Evolutionary conservation across 2,329 filamentous ascomycete species (phyloP).

Genomic region (Fusarium nodosum): DNA sequence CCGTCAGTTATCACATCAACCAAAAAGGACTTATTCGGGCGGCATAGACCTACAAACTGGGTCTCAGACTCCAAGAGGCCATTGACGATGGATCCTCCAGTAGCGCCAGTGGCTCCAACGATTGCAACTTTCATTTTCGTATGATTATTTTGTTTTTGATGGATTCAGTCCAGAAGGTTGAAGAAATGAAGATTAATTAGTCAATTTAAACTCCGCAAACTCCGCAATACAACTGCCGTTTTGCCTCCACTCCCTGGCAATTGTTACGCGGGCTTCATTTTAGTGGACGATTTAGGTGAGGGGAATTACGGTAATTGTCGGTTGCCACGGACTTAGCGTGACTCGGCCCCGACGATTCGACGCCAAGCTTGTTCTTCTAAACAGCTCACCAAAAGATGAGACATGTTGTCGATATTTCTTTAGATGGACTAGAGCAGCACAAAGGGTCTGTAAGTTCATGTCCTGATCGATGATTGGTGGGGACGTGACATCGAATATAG

Average conservation of each 20-base stretch:
- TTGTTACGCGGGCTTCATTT: background rate
- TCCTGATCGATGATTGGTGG: background rate
- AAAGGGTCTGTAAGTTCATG: background rate
- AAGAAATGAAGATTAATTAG: background rate
- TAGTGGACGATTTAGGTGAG: background rate
- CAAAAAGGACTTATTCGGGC: background rate
- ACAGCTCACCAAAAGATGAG: too few species aligned
- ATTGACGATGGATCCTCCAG: constrained; percentile 57
- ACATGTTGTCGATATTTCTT: background rate
- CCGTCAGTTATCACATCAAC: background rate
- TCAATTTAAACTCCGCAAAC: constrained; percentile 8
- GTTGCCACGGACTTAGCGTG: background rate
- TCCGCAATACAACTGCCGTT: background rate
- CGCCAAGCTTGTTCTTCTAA: background rate
- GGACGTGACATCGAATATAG: background rate
- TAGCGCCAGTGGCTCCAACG: constrained; percentile 60
- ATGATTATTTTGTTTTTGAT: background rate
- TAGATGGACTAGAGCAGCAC: background rate
- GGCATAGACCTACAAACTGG: constrained; percentile 50
- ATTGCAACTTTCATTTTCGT: constrained; percentile 49
- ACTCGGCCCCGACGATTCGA: background rate
- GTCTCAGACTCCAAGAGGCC: constrained; percentile 53
- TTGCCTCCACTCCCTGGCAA: background rate
- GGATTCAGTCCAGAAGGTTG: too few species aligned
- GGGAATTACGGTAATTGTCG: background rate